Evolutionary conservation across 202 grass and related monocot species (phyloP), one percentile per base, ranked within the genome.

Genomic region (Hordeum pubiflorum): DNA sequence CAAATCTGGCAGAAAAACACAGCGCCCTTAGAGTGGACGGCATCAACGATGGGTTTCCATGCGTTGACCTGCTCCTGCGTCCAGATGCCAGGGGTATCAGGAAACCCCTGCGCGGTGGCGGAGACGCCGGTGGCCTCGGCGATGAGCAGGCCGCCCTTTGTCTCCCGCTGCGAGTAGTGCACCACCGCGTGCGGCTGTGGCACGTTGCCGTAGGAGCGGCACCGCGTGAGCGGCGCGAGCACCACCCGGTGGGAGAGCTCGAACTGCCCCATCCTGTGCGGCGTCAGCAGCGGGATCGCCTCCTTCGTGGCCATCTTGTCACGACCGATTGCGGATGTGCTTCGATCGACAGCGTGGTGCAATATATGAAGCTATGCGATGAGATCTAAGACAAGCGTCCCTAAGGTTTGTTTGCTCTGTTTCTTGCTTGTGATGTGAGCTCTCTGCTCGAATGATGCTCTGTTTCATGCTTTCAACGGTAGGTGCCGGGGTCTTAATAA

Each of bases 21-120:
- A 0, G 76, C 91, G 7, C 91, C 89, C 76, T 91, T 90, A 24
- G 41, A 37, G 29, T 97, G 94, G 31, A 94, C 91, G 14, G 91
- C 89, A 17, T 91, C 77, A 2, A 97, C 87, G 52, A 97, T 86
- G 20, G 94, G 91, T 20, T 86, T 94, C 94, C 94, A 97, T 0
- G 91, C 87, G 0, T 88, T 63, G 11, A 97, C 77, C 52, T 97
- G 91, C 80, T 97, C 79, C 62, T 71, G 79, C 23, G 91, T 90
- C 89, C 87, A 97, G 39, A 97, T 85, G 23, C 94, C 89, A 0
- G 94, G 94, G 2, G 89, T 68, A 18, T 88, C 82, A 34, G 61
- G 74, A 15, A 76, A 94, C 0, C 87, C 91, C 43, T 91, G 83
- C 1, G 91, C 89, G 4, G 87, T 88, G 77, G 85, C 27, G 9